phyloP scores from a whole-genome alignment of 2,329 filamentous ascomycete species.

The Alternaria dauci region DNA sequence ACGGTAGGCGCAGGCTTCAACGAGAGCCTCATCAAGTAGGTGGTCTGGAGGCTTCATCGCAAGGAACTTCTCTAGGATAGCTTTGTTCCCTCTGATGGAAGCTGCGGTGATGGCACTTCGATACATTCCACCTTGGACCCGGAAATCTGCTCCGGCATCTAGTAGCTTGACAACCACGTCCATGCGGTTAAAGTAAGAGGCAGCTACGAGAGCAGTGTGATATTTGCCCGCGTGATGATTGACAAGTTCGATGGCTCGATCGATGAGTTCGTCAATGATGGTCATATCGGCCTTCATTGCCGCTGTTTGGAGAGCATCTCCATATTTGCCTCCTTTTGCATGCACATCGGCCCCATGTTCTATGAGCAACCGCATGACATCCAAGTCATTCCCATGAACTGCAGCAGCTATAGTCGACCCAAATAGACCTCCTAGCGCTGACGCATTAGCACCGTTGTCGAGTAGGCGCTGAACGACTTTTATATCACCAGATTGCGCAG shows the following conservation, averaged over 20 bases:
- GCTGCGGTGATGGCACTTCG: constrained; percentile 30
- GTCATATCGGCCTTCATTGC: constrained; percentile 22
- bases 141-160: constrained; percentile 30
- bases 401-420: constrained; percentile 29
- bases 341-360: constrained; percentile 32
- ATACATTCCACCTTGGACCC: constrained; percentile 26
- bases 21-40: constrained; percentile 33
- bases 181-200: constrained; percentile 27
- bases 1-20: constrained; percentile 32
- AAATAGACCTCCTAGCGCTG: constrained; percentile 17
- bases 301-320: constrained; percentile 28
- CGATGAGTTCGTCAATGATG: constrained; percentile 27
- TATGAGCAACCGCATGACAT: constrained; percentile 31
- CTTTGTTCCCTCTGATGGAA: constrained; percentile 28
- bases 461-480: constrained; percentile 22
- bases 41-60: constrained; percentile 26
- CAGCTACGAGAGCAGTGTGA: constrained; percentile 33
- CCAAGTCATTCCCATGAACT: constrained; percentile 19
- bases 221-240: constrained; percentile 29
- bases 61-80: constrained; percentile 25
- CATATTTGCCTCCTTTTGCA: constrained; percentile 28
- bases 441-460: constrained; percentile 22
- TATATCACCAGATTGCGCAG: constrained; percentile 23
- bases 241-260: constrained; percentile 24
- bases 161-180: constrained; percentile 30